Evolutionary conservation across 2,329 filamentous ascomycete genomes (phyloP).

Genomic region (Juglanconis sp.): DNA sequence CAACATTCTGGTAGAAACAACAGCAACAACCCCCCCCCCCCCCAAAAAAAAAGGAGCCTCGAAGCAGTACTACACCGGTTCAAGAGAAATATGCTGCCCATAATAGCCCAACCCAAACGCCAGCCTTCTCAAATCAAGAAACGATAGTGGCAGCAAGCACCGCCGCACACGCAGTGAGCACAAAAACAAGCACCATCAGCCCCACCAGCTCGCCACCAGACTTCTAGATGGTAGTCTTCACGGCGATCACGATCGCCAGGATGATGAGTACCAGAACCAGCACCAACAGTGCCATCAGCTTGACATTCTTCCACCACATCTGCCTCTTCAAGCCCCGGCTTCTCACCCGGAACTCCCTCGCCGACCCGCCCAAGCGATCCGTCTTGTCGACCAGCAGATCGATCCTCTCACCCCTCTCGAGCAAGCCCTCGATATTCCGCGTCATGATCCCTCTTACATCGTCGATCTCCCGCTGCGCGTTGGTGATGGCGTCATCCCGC

Average conservation of each 20-base stretch:
- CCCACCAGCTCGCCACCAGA: not conserved
- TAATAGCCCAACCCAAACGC: slow-evolving; percentile 10
- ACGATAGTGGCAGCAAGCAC: not conserved
- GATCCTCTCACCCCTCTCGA: slow-evolving; percentile 89
- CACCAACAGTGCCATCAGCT: slow-evolving; percentile 77
- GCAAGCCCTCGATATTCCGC: slow-evolving; percentile 84
- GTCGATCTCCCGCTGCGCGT: slow-evolving; percentile 86
- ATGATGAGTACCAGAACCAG: slow-evolving; percentile 64
- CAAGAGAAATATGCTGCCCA: not conserved
- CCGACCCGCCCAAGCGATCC: slow-evolving; percentile 81
- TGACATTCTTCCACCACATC: slow-evolving; percentile 99
- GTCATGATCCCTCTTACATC: slow-evolving; percentile 92
- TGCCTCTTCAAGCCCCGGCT: slow-evolving; percentile 81
- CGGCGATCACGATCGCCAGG: slow-evolving; percentile 51
- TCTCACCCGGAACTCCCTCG: slow-evolving; percentile 84
- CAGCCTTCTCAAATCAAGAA: not conserved
- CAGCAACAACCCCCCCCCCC: too few relatives aligned
- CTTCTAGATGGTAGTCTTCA: slow-evolving; percentile 38
- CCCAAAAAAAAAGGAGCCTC: not conserved
- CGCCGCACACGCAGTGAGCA: not conserved
- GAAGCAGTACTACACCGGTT: not conserved
- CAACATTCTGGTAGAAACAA: not conserved
- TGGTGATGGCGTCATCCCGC: slow-evolving; percentile 76
- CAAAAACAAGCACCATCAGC: slow-evolving; percentile 4
- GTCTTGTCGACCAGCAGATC: slow-evolving; percentile 96